Base-by-base conservation (phyloP, 2,329 filamentous ascomycete species). In the Hypoxylon rubiginosum region DNA sequence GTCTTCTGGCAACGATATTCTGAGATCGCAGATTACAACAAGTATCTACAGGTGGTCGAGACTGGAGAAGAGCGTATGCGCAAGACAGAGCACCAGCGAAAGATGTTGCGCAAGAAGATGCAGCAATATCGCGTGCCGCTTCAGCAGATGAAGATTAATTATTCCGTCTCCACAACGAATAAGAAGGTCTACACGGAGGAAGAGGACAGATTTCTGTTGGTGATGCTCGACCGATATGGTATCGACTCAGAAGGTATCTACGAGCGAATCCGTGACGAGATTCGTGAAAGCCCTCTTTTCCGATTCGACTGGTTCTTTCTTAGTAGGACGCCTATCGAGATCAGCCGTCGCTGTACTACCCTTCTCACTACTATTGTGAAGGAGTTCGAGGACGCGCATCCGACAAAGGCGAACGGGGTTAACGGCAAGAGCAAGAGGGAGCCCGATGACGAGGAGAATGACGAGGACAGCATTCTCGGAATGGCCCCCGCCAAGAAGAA, bases 151-250 rank as follows among this genome's bases (percentile, higher is more conserved):
- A 97, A 97, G 84, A 94, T 99, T 83, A 98, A 97, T 82, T 99
- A 99, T 81, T 97, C 94, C 0, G 96, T 99, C 28, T 97, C 94
- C 6, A 99, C 96, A 1, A 99, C 97, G 9, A 99, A 99, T 87
- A 99, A 99, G 84, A 99, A 99, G 83, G 94, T 99, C 0, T 99
- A 99, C 78, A 98, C 94, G 0, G 97, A 99, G 78, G 96, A 99
- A 77, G 96, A 99, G 79, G 96, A 99, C 77, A 89, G 96, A 3
- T 99, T 99, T 81, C 81, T 99, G 56, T 86, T 99, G 34, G 95
- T 99, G 53, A 91, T 97, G 81, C 86, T 99, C 5, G 94, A 99
- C 81, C 92, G 91, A 79, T 92, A 94, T 73, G 96, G 97, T 6
- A 90, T 99, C 36, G 97, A 99, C 77, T 91, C 92, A 1, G 95